Conservation (phyloP, 352 stramenopile species). For the Phytopythium ostracodes region DNA sequence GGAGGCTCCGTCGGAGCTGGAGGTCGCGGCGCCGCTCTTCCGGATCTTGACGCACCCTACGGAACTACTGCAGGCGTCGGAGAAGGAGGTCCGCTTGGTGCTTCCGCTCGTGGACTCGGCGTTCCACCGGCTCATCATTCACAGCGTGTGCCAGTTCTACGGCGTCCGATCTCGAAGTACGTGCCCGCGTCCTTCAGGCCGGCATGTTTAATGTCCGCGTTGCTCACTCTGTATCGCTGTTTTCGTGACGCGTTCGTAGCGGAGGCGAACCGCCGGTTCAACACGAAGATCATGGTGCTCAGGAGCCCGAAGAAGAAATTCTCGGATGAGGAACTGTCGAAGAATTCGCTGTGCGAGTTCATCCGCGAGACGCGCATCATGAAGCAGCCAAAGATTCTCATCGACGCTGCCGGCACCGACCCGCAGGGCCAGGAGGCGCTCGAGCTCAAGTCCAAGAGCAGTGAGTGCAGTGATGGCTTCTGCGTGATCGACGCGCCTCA, state of each 20-base stretch:
- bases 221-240: conserved; percentile 7
- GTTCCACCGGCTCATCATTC: conserved; percentile 85
- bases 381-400: conserved; percentile 10
- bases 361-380: conserved; percentile 66
- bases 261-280: conserved; percentile 59
- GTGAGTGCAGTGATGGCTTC: conserved; percentile 82
- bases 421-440: conserved; percentile 33
- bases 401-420: conserved; percentile 9
- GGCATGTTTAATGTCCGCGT: neutral
- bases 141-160: conserved; percentile 88
- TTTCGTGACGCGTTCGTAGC: conserved; percentile 27
- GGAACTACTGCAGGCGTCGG: conserved; percentile 45
- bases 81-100: conserved; percentile 66
- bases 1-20: conserved; percentile 69
- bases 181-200: no score
- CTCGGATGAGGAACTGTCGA: conserved; percentile 36
- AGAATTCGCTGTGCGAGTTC: conserved; percentile 72
- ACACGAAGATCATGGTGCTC: conserved; percentile 82
- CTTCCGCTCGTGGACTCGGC: conserved; percentile 76
- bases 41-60: conserved; percentile 63
- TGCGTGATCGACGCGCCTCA: conserved; percentile 65
- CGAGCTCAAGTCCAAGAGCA: conserved; percentile 61
- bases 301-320: conserved; percentile 56
- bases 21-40: conserved; percentile 52
- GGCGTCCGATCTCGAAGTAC: conserved; percentile 80